Evolutionary conservation across 2,329 filamentous ascomycete genomes (phyloP), one percentile per base, ranked within the genome.

Genomic region (Cladobotryum protrusum): DNA sequence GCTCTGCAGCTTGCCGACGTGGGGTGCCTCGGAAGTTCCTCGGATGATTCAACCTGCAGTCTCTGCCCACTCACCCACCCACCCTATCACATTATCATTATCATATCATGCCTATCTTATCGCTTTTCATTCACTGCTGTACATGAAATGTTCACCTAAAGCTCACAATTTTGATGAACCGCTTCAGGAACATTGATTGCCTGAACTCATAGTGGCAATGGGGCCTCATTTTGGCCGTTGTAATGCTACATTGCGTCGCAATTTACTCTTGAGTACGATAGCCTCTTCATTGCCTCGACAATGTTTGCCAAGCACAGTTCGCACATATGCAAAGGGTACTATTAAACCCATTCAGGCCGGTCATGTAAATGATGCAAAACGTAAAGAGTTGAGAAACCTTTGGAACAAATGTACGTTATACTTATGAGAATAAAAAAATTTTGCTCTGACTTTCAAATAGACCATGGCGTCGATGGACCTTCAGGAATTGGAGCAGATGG

Each of bases 391-490:
- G 3, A 42, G 66, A 17, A 45, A 51, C 2, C 45, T 58, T 3
- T 68, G 65, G 65, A 59, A 59, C 18, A 60, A 61, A 54, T 68
- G 66, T 67, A 62, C 7, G 56, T 41, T 24, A 35, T 20, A n/a
- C 11, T 4, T 14, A 8, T 15, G 9, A 9, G 17, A 2, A 4
- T 18, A 3, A 5, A 11, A 36, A 9, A 14, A 2, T 0, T 17
- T 3, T 13, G 17, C 6, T 42, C 52, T 54, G 32, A 46, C 32
- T 43, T 39, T 8, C 45, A 45, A 18, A 24, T 36, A 70, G 68
- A 64, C 52, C 59, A 59, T 40, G 61, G 57, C 33, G 49, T 54
- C 17, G 55, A 61, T 32, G 52, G 59, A 1, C 57, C 59, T 2
- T 34, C 57, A 8, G 56, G 60, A 3, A 36, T 49, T 2, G 51